Evolutionary conservation across 768 basidiomycete species (phyloP).

Genomic region (Rickenella mellea): DNA sequence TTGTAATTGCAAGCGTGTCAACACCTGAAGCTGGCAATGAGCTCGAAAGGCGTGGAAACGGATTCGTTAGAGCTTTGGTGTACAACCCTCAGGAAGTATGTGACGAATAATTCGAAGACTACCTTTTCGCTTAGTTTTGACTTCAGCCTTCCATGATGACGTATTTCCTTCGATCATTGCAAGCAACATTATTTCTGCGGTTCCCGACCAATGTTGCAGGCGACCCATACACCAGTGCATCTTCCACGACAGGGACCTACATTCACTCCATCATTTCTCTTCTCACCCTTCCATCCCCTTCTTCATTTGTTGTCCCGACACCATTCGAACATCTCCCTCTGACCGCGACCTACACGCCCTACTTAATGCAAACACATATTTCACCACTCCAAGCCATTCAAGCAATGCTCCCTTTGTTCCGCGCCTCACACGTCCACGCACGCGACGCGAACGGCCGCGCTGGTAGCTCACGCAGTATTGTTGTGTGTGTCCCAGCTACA

Average conservation of each 20-base stretch:
- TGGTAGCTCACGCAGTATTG: conserved; percentile 34
- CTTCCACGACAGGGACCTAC: conserved; percentile 56
- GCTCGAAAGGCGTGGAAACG: conserved; percentile 58
- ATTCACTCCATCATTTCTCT: conserved; percentile 75
- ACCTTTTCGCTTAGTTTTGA: conserved; percentile 1
- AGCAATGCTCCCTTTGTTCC: conserved; percentile 65
- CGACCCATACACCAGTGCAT: conserved; percentile 55
- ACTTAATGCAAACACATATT: conserved; percentile 66
- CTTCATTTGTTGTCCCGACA: conserved; percentile 28
- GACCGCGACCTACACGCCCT: conserved; percentile 53
- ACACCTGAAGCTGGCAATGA: conserved; percentile 53
- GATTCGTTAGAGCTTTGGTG: conserved; percentile 74
- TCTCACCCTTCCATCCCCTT: conserved; percentile 42
- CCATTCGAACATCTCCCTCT: conserved; percentile 68
- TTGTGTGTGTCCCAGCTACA: conserved; percentile 67
- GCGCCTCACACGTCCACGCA: conserved; percentile 48
- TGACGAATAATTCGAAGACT: background rate
- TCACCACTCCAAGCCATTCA: conserved; percentile 72
- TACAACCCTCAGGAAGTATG: conserved; percentile 71
- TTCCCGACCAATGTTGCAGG: conserved; percentile 75
- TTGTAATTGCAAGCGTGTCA: conserved; percentile 73
- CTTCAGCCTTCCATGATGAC: conserved; percentile 59
- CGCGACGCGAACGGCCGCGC: conserved; percentile 41
- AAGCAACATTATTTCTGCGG: conserved; percentile 69
- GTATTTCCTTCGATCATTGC: conserved; percentile 72